phyloP scores from a whole-genome alignment of 306 rosid species.

The Vachellia pachyceras region DNA sequence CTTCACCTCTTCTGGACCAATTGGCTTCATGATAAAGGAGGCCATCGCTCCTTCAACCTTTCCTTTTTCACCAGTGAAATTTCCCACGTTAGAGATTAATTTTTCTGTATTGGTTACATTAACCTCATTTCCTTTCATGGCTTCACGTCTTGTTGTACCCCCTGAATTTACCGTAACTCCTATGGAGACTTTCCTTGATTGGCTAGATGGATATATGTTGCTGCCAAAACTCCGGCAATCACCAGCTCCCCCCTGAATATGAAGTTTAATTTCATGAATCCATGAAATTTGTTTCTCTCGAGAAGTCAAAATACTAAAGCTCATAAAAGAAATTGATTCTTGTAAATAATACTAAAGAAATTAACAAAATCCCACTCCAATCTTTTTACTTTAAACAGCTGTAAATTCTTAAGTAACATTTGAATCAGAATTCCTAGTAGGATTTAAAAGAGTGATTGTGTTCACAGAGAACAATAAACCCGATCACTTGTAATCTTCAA shows the following conservation, averaged over 20 bases:
- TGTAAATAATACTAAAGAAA: background rate
- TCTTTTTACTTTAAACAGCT: background rate
- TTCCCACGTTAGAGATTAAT: constrained; percentile 44
- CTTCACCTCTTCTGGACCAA: constrained; percentile 45
- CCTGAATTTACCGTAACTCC: constrained; percentile 76
- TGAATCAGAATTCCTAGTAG: constrained; percentile 15
- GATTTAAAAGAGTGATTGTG: constrained; percentile 10
- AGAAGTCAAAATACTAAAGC: constrained; percentile 10
- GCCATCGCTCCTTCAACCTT: constrained; percentile 48
- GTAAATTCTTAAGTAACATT: constrained; percentile 6
- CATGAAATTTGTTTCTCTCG: constrained; percentile 14
- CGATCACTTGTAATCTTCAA: constrained; percentile 14
- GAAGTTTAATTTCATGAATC: constrained; percentile 36
- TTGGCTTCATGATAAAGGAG: constrained; percentile 46
- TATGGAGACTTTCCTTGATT: constrained; percentile 86
- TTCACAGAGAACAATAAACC: constrained; percentile 20
- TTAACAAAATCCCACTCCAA: background rate
- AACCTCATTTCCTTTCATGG: constrained; percentile 47
- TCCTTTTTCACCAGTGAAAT: constrained; percentile 41
- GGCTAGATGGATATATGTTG: constrained; percentile 67
- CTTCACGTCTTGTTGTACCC: constrained; percentile 49
- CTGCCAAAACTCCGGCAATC: constrained; percentile 71
- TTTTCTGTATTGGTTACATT: constrained; percentile 52
- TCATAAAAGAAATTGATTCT: constrained; percentile 22
- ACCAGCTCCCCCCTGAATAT: constrained; percentile 63